These are phyloP conservation scores for Chloroidium sp. DNA, from an alignment of 163 green algal species.

Conservation along the genomic window DNA sequence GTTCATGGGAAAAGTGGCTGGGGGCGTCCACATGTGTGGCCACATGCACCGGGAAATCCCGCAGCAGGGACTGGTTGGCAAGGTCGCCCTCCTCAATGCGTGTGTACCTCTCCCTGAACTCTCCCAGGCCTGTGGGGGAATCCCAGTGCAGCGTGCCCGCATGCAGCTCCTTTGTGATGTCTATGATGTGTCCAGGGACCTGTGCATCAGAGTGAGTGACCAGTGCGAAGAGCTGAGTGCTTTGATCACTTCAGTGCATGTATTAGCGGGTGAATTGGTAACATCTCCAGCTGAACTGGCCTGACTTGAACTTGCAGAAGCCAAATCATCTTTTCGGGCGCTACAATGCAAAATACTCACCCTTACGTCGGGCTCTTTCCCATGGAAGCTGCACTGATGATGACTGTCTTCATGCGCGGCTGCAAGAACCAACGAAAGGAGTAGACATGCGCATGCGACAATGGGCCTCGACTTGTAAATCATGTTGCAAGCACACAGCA, in stretches of 20 bases:
- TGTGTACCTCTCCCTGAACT: background rate
- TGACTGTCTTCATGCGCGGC: too few relatives aligned
- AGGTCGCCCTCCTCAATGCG: constrained; percentile 2
- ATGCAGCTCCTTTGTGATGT: background rate
- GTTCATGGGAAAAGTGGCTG: constrained; percentile 10
- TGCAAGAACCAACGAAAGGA: too few relatives aligned
- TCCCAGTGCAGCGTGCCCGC: background rate
- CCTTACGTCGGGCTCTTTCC: too few relatives aligned
- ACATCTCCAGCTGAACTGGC: too few relatives aligned
- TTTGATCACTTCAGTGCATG: background rate
- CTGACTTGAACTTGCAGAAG: too few relatives aligned
- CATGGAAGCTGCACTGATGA: too few relatives aligned
- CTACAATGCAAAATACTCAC: too few relatives aligned
- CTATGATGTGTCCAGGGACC: background rate
- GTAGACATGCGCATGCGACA: too few relatives aligned
- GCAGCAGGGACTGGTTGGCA: constrained; percentile 1
- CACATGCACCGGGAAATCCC: background rate
- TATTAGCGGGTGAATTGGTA: background rate
- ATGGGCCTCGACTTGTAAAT: too few relatives aligned
- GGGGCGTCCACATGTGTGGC: constrained; percentile 25
- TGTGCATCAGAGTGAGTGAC: background rate
- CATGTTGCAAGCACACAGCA: too few relatives aligned
- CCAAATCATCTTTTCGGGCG: too few relatives aligned
- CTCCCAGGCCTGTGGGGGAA: background rate
- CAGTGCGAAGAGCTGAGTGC: too few relatives aligned